Evolutionary conservation across 1,284 basidiomycete species (phyloP).

Genomic region (Nidula niveotomentosa): DNA sequence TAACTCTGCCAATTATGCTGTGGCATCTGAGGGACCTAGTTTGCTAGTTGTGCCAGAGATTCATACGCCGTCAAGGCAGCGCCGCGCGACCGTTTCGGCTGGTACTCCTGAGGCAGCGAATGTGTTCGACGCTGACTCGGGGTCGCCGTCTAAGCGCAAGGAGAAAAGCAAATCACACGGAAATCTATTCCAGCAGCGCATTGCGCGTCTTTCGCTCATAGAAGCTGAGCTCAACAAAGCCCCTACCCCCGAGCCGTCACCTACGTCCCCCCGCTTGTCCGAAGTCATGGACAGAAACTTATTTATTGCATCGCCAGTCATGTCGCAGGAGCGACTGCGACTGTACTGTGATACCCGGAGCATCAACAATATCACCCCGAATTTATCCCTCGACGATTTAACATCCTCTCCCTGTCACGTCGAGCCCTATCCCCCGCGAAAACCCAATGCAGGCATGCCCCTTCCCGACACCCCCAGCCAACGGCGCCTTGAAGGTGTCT

Average conservation of each 20-base stretch:
- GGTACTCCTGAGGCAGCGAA: slow-evolving; percentile 48
- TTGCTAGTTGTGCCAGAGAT: slow-evolving; percentile 29
- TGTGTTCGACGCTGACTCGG: slow-evolving; percentile 7
- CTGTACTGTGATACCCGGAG: slow-evolving; percentile 19
- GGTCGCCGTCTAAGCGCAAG: slow-evolving; percentile 58
- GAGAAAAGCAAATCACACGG: slow-evolving; percentile 68
- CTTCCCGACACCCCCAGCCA: slow-evolving; percentile 54
- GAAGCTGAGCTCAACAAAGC: slow-evolving; percentile 60
- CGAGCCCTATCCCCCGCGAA: slow-evolving; percentile 57
- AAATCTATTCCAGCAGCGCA: slow-evolving; percentile 59
- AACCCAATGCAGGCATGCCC: slow-evolving; percentile 28
- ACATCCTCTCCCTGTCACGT: slow-evolving; percentile 59
- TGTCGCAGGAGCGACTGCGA: slow-evolving; percentile 27
- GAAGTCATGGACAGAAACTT: slow-evolving; percentile 63
- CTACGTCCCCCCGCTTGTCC: slow-evolving; percentile 54
- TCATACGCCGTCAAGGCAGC: slow-evolving; percentile 50
- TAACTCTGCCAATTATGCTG: slow-evolving; percentile 10
- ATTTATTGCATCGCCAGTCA: slow-evolving; percentile 53
- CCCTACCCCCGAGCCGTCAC: slow-evolving; percentile 41
- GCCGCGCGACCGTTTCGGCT: slow-evolving; percentile 67
- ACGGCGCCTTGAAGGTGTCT: slow-evolving; percentile 64
- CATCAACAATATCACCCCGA: slow-evolving; percentile 18
- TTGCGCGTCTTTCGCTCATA: slow-evolving; percentile 59
- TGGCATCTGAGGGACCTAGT: slow-evolving; percentile 11
- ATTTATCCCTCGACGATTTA: slow-evolving; percentile 49